Percentiles rank a stretch among this genome's conserved stretches.
Evolutionary conservation across 2,329 filamentous ascomycete genomes (phyloP).

Genomic region (Talaromyces verruculosus): DNA sequence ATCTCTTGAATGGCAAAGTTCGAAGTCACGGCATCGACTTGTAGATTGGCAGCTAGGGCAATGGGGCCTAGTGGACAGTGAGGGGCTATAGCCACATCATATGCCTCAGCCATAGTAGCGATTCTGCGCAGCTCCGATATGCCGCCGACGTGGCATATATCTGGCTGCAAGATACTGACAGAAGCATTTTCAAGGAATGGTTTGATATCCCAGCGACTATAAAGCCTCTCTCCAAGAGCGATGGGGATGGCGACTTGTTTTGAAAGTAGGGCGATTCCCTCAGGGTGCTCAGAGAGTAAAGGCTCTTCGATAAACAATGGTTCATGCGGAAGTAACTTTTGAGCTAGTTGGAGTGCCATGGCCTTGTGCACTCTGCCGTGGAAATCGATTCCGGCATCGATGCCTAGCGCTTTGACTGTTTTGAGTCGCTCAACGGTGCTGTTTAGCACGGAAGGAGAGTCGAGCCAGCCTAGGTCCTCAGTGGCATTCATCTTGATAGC

Average conservation of each 20-base stretch:
- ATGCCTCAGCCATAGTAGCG: constrained; percentile 69
- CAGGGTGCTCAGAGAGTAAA: constrained; percentile 66
- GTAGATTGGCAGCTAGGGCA: constrained; percentile 68
- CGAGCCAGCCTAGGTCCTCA: constrained; percentile 73
- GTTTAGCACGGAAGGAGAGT: constrained; percentile 65
- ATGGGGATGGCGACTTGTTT: constrained; percentile 62
- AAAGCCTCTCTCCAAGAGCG: constrained; percentile 69
- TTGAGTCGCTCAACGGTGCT: constrained; percentile 66
- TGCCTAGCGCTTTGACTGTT: constrained; percentile 65
- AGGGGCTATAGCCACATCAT: constrained; percentile 71
- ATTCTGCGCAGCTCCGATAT: constrained; percentile 71
- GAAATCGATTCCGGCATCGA: constrained; percentile 75
- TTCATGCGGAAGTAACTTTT: constrained; percentile 63
- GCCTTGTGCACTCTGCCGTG: constrained; percentile 74
- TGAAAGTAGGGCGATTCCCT: constrained; percentile 63
- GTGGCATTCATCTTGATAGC: constrained; percentile 76
- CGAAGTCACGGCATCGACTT: constrained; percentile 61
- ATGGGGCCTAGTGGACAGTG: constrained; percentile 74
- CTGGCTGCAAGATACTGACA: constrained; percentile 71
- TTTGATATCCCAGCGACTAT: constrained; percentile 71
- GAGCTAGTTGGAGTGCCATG: constrained; percentile 77
- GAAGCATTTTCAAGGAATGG: constrained; percentile 67
- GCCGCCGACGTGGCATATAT: constrained; percentile 69
- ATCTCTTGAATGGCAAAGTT: constrained; percentile 77
- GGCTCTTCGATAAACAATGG: constrained; percentile 76